A percentile compares a stretch with the other conserved stretches of the same genome.
Conservation (phyloP, 2,329 filamentous ascomycete species). For the Calonectria pseudoreteaudii region DNA sequence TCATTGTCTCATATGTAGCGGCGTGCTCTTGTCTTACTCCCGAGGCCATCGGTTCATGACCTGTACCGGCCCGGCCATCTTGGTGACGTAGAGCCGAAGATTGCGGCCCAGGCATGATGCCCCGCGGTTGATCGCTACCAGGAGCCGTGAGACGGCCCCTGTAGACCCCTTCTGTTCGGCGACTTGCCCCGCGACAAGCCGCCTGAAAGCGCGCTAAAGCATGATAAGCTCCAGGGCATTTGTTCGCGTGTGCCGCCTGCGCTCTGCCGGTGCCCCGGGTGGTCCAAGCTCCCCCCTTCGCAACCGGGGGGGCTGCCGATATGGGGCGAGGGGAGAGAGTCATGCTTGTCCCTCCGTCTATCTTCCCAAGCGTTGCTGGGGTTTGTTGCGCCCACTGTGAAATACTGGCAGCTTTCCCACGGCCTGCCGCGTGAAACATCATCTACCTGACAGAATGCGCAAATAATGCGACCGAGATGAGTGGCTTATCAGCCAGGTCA, state of each 20-base stretch:
- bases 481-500: constrained; percentile 33
- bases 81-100: constrained; percentile 24
- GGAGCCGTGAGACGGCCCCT: neutral
- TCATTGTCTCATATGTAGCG: neutral
- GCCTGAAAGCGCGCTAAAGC: constrained; percentile 28
- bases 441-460: constrained; percentile 7
- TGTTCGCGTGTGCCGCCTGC: neutral
- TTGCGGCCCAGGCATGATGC: constrained; percentile 22
- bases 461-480: constrained; percentile 38
- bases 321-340: neutral
- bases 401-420: neutral
- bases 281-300: constrained; percentile 21
- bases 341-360: constrained; percentile 14
- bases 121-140: constrained; percentile 13
- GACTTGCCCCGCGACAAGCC: constrained; percentile 28
- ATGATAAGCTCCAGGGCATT: constrained; percentile 12
- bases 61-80: neutral
- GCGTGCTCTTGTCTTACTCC: neutral
- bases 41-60: constrained; percentile 11
- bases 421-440: neutral
- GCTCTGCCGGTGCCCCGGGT: constrained; percentile 10
- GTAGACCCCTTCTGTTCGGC: constrained; percentile 7
- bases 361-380: neutral
- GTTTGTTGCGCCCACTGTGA: neutral
- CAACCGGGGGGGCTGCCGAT: constrained; percentile 5